A percentile compares a stretch with the other conserved stretches of the same genome.
These are phyloP conservation scores for Pseudozyma pruni DNA, from an alignment of 1,284 basidiomycete species.

Conservation along the genomic window DNA sequence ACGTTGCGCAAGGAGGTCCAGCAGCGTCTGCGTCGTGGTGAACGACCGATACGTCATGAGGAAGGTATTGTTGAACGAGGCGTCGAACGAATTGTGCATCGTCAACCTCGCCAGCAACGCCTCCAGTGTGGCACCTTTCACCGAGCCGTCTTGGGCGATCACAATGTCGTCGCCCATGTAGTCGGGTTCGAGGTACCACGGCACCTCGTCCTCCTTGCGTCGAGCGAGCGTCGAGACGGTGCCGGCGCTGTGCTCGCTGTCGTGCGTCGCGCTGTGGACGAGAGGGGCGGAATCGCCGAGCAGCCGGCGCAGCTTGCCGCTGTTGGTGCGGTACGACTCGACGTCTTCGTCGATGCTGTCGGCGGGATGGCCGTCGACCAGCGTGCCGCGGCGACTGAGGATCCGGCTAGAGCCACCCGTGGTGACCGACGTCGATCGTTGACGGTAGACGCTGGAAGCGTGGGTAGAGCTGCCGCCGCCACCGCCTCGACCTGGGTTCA, in stretches of 20 bases:
- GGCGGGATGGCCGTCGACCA: constrained; percentile 25
- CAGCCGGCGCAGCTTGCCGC: constrained; percentile 72
- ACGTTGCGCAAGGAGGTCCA: constrained; percentile 84
- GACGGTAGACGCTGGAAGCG: constrained; percentile 28
- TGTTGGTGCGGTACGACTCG: constrained; percentile 20
- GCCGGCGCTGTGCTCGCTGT: constrained; percentile 35
- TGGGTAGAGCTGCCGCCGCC: constrained; percentile 13
- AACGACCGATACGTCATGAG: constrained; percentile 97
- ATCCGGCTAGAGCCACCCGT: constrained; percentile 43
- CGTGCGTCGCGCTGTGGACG: constrained; percentile 23
- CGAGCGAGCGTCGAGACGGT: constrained; percentile 20
- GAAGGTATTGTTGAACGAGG: constrained; percentile 89
- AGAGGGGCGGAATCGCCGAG: constrained; percentile 76
- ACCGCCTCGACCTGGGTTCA: constrained; percentile 19
- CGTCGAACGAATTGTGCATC: constrained; percentile 77
- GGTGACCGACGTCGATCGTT: constrained; percentile 52
- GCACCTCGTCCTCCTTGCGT: constrained; percentile 70
- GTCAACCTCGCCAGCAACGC: constrained; percentile 90
- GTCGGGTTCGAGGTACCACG: constrained; percentile 82
- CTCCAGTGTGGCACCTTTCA: constrained; percentile 85
- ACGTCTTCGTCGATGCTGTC: constrained; percentile 42
- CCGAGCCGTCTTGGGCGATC: constrained; percentile 76
- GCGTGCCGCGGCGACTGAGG: constrained; percentile 41
- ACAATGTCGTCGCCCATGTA: constrained; percentile 83
- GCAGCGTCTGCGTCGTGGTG: constrained; percentile 83